phyloP scores from a whole-genome alignment of 2,329 filamentous ascomycete genomes.

The Bertia moriformis region DNA sequence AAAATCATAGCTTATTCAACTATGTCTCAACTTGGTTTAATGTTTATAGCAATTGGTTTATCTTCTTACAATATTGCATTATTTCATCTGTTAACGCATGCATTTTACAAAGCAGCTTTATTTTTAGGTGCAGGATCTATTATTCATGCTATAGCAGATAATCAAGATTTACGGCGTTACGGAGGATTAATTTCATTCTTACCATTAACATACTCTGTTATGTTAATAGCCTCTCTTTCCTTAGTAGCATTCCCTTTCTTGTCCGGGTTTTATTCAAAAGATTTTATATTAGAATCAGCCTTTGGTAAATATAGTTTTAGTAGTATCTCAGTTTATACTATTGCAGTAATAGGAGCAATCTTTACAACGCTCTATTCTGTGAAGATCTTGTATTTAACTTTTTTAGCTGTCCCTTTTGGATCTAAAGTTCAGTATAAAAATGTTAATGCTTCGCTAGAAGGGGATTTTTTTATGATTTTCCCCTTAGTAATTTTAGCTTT shows the following conservation, averaged over 20 bases:
- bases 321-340: conserved; percentile 9
- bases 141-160: conserved; percentile 2
- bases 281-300: conserved; percentile 7
- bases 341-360: conserved; percentile 9
- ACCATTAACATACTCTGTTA: conserved; percentile 4
- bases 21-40: conserved; percentile 2
- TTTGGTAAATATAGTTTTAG: conserved; percentile 6
- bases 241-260: conserved; percentile 3
- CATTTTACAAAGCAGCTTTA: conserved; percentile 2
- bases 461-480: conserved; percentile 11
- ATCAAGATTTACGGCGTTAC: conserved; percentile 2
- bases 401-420: conserved; percentile 10
- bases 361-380: conserved; percentile 11
- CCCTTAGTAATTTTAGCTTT: conserved; percentile 12
- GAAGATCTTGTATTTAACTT: conserved; percentile 12
- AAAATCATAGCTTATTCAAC: conserved; percentile 3
- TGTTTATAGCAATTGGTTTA: conserved; percentile 2
- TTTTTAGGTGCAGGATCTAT: neutral
- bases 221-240: conserved; percentile 4
- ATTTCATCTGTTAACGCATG: conserved; percentile 4
- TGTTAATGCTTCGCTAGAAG: conserved; percentile 8
- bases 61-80: conserved; percentile 3
- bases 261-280: conserved; percentile 7
- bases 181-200: conserved; percentile 3
- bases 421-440: conserved; percentile 10